Conservation (phyloP, 2,329 filamentous ascomycete genomes). For the Penicillium sp. region DNA sequence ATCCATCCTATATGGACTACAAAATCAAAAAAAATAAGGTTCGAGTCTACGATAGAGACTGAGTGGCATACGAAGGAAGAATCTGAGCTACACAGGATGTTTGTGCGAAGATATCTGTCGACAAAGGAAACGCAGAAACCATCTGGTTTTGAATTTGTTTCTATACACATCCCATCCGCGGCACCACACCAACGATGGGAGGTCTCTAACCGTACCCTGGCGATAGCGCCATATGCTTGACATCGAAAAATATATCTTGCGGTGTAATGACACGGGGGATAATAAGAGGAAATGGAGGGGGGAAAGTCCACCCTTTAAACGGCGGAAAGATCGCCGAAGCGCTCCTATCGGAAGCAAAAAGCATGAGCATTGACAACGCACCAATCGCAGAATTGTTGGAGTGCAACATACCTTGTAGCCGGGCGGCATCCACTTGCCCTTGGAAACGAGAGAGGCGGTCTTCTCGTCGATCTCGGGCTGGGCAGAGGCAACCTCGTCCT, state of each 20-base stretch:
- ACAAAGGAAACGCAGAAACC: slow-evolving; percentile 27
- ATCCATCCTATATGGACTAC: neutral
- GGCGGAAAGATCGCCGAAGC: slow-evolving; percentile 95
- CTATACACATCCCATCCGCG: slow-evolving; percentile 44
- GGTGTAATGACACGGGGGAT: slow-evolving; percentile 36
- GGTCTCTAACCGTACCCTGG: slow-evolving; percentile 23
- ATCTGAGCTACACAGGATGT: neutral
- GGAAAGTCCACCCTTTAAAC: slow-evolving; percentile 64
- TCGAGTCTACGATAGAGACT: neutral
- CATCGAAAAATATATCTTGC: slow-evolving; percentile 31
- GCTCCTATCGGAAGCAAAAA: slow-evolving; percentile 67
- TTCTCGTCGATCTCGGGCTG: slow-evolving; percentile 98
- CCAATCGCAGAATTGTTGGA: neutral
- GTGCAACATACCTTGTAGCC: slow-evolving; percentile 87
- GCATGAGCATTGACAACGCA: neutral
- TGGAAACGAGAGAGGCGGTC: slow-evolving; percentile 89
- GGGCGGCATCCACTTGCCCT: slow-evolving; percentile 96
- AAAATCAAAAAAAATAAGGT: neutral
- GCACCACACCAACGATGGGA: slow-evolving; percentile 33
- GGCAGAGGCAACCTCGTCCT: slow-evolving; percentile 94
- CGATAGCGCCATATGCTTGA: slow-evolving; percentile 29
- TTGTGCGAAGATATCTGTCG: neutral
- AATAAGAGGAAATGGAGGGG: slow-evolving; percentile 32
- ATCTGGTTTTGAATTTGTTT: slow-evolving; percentile 41
- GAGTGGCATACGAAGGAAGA: neutral